Base-by-base conservation (phyloP, 352 stramenopile genomes). In the Phytopythium sindhum region DNA sequence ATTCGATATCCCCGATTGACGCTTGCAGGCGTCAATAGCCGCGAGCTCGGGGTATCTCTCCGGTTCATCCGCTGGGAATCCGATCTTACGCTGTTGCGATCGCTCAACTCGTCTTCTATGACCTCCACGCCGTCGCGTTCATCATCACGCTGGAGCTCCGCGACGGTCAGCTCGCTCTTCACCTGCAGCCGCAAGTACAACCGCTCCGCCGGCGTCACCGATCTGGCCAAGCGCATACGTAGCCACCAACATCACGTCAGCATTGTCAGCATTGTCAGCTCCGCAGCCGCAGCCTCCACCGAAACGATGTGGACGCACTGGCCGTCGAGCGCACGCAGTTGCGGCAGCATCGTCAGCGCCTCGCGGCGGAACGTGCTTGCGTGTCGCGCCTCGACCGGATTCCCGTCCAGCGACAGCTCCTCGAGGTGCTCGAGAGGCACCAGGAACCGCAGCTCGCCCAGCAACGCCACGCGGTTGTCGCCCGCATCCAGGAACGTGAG, bases 371-470 rank as follows among this genome's bases (percentile, higher is more conserved):
- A 90, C 4, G 68, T 31, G 19, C 48, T n/a, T 0, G 78, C 74
- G 29, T 41, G 51, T 4, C 53, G 33, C 31, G 19, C 11, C 31
- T 45, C 53, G 28, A 93, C 74, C 11, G 81, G 77, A 19, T 93
- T 93, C 6, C 72, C 78, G 66, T 90, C 63, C 9, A 92, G 63
- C 41, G 58, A 65, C 11, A 92, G 72, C 14, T 80, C 68, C 1
- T 67, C 65, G 2, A 92, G 72, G 12, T 71, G 50, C 31, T 60
- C 35, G 17, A 90, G 69, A n/a, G 71, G n/a, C 57, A 80, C 69
- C 31, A 92, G 61, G 45, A 75, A 76, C 29, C 73, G 71, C 58
- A 92, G 60, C 53, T 93, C 80, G 26, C 80, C 81, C 50, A 90
- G 67, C 44, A 89, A 63, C 44, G 64, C 56, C 42, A 91, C 66